These are phyloP conservation scores for Leersia perrieri DNA, from an alignment of 176 grass and related monocot species.

Conservation along the genomic window DNA sequence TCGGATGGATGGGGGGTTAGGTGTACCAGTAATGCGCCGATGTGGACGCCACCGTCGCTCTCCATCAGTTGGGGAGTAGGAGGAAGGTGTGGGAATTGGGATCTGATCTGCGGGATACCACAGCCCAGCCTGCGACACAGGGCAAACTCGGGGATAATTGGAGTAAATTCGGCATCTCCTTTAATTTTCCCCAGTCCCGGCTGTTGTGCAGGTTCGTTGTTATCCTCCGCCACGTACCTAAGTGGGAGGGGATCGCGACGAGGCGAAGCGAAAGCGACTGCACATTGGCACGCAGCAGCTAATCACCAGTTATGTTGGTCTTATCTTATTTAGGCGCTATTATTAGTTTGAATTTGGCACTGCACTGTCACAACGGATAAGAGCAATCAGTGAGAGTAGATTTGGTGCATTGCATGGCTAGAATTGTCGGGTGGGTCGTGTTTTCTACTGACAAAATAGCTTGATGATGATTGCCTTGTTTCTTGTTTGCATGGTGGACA, in stretches of 20 bases:
- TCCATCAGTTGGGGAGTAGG: not conserved
- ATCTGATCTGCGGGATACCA: not conserved
- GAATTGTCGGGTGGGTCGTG: not conserved
- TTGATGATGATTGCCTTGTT: not conserved
- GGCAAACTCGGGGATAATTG: not conserved
- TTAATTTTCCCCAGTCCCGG: not conserved
- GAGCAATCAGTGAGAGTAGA: no score
- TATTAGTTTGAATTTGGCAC: not conserved
- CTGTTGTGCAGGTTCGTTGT: not conserved
- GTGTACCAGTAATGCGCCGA: conserved; percentile 16
- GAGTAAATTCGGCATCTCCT: not conserved
- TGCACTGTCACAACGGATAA: not conserved
- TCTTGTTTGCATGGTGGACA: conserved; percentile 24
- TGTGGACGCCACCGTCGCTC: not conserved
- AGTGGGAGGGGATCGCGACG: not conserved
- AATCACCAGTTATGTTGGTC: not conserved
- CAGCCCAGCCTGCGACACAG: not conserved
- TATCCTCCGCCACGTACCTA: not conserved
- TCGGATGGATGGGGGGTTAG: not conserved
- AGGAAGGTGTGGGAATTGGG: not conserved
- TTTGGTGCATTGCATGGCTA: not conserved
- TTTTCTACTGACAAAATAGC: not conserved
- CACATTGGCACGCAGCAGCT: not conserved
- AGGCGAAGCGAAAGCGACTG: not conserved
- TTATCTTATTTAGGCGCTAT: not conserved